Conservation (phyloP, 2,329 filamentous ascomycete species). For the Diaporthe sp. region DNA sequence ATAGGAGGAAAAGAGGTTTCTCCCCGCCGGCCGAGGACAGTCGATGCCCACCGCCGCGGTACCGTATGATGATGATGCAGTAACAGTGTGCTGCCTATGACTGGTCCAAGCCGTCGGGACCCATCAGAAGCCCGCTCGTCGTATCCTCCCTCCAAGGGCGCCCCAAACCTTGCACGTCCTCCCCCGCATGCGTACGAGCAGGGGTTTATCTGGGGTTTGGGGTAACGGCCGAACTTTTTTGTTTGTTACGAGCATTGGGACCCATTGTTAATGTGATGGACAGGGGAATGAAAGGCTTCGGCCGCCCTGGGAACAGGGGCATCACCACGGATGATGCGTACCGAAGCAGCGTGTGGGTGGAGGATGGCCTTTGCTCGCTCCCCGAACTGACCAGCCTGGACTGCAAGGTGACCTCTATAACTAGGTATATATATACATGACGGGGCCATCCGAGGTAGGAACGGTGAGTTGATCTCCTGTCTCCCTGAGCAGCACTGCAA, state of each 20-base stretch:
- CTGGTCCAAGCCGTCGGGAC: constrained; percentile 3
- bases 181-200: constrained; percentile 37
- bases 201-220: constrained; percentile 37
- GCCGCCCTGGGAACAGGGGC: not conserved
- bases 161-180: constrained; percentile 1
- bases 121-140: not conserved
- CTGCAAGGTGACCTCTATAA: not conserved
- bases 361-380: constrained; percentile 4
- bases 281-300: constrained; percentile 18
- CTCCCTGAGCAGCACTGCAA: constrained; percentile 4
- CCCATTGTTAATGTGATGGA: constrained; percentile 1
- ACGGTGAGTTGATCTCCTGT: constrained; percentile 15
- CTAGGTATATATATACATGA: constrained; percentile 28
- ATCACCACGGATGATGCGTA: constrained; percentile 22
- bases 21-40: constrained; percentile 23
- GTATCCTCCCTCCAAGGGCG: not conserved
- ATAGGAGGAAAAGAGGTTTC: constrained; percentile 40
- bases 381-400: constrained; percentile 12
- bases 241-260: not conserved
- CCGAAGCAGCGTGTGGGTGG: constrained; percentile 10
- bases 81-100: constrained; percentile 2
- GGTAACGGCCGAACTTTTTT: constrained; percentile 32
- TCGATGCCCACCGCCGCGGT: constrained; percentile 15
- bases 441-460: constrained; percentile 13
- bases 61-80: constrained; percentile 3